A percentile compares a stretch with the other conserved stretches of the same genome.
Conservation (phyloP, 805 yeast genomes). For the Saccharomycopsis vini region DNA sequence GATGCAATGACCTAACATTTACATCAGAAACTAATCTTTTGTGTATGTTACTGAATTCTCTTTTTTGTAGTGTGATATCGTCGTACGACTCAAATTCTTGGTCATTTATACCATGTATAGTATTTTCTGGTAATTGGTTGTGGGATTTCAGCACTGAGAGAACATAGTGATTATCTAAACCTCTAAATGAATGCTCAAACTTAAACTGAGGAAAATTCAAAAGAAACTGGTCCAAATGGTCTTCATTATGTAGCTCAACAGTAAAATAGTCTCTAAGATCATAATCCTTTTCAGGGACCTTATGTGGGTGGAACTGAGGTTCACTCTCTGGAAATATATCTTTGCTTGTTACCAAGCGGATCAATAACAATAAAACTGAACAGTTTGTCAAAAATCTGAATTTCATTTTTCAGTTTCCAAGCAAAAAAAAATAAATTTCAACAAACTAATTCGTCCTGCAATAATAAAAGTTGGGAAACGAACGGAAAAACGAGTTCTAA, state of each 20-base stretch:
- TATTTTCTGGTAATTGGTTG: conserved; percentile 16
- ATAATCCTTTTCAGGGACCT: conserved; percentile 41
- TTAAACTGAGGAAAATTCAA: conserved; percentile 35
- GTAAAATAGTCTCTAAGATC: conserved; percentile 48
- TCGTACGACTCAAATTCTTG: conserved; percentile 18
- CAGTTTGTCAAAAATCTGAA: neutral
- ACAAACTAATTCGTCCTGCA: neutral
- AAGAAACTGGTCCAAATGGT: conserved; percentile 29
- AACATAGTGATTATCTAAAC: conserved; percentile 53
- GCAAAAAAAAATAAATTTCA: too few relatives aligned
- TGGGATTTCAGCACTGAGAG: conserved; percentile 42
- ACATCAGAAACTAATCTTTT: conserved; percentile 19
- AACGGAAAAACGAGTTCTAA: neutral
- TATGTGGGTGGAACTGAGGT: neutral
- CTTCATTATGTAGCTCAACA: conserved; percentile 37
- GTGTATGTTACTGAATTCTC: conserved; percentile 12
- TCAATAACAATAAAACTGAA: neutral
- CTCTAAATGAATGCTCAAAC: conserved; percentile 59
- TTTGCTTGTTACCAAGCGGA: neutral
- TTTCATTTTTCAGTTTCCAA: too few relatives aligned
- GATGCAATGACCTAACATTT: conserved; percentile 41
- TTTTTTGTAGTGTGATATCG: conserved; percentile 5
- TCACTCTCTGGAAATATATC: neutral
- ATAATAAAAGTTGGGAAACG: neutral
- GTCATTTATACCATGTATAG: conserved; percentile 13